These are phyloP conservation scores for Venturia oleaginea DNA, from an alignment of 2,329 filamentous ascomycete genomes.

Conservation along the genomic window DNA sequence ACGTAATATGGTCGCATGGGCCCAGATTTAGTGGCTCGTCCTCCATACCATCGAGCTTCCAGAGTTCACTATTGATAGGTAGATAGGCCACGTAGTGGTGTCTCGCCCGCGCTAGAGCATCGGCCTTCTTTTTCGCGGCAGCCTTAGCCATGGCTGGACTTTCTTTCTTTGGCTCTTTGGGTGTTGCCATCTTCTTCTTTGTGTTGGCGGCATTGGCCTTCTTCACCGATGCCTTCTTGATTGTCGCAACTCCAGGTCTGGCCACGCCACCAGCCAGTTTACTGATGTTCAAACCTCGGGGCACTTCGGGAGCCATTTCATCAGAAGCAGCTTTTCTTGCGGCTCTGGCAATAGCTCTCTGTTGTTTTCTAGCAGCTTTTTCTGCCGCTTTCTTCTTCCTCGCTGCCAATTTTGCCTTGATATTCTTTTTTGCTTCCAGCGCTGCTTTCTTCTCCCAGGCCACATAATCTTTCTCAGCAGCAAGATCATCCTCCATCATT, in stretches of 20 bases:
- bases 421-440: slow-evolving; percentile 25
- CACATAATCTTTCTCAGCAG: slow-evolving; percentile 55
- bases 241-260: not conserved
- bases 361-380: slow-evolving; percentile 19
- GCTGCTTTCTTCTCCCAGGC: slow-evolving; percentile 44
- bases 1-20: slow-evolving; percentile 39
- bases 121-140: slow-evolving; percentile 30
- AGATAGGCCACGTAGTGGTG: slow-evolving; percentile 91
- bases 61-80: slow-evolving; percentile 62
- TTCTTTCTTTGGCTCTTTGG: not conserved
- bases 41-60: slow-evolving; percentile 84
- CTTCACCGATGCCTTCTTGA: not conserved
- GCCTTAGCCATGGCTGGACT: slow-evolving; percentile 6
- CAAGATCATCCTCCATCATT: slow-evolving; percentile 62
- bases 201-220: not conserved
- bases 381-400: slow-evolving; percentile 19
- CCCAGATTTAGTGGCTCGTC: slow-evolving; percentile 59
- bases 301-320: not conserved
- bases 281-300: too few relatives aligned
- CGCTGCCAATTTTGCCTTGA: slow-evolving; percentile 15
- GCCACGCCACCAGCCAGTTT: not conserved
- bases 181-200: not conserved
- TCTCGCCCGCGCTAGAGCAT: slow-evolving; percentile 34
- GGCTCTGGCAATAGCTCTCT: slow-evolving; percentile 20
- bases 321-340: slow-evolving; percentile 8